Conservation (phyloP, 768 basidiomycete species). For the Auriculariales sp. region DNA sequence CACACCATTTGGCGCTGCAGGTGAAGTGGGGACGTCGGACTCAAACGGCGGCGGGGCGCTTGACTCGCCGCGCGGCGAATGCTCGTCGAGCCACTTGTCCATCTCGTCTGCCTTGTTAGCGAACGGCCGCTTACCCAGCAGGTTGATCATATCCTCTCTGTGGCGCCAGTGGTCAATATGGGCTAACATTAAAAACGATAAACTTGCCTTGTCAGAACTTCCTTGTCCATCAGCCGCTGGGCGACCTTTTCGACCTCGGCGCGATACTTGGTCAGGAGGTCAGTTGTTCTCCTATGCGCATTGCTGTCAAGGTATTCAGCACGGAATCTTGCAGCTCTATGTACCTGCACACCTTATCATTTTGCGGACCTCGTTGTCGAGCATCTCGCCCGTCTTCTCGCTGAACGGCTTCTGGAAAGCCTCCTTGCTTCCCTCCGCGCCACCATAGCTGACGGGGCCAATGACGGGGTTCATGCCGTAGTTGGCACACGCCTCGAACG, state of each 20-base stretch:
- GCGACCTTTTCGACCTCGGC: slow-evolving; percentile 92
- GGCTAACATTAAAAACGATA: neutral
- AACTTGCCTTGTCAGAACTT: slow-evolving; percentile 80
- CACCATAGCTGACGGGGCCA: slow-evolving; percentile 93
- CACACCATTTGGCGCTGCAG: slow-evolving; percentile 2
- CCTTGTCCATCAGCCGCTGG: slow-evolving; percentile 77
- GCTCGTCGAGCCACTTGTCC: slow-evolving; percentile 93
- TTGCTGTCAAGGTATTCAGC: slow-evolving; percentile 21
- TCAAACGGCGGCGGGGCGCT: slow-evolving; percentile 5
- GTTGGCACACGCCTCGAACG: slow-evolving; percentile 87
- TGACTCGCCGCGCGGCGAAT: slow-evolving; percentile 15
- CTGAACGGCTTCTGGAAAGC: slow-evolving; percentile 95
- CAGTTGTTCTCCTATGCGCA: slow-evolving; percentile 73
- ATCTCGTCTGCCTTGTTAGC: slow-evolving; percentile 72
- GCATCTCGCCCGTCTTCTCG: slow-evolving; percentile 90
- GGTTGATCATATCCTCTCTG: slow-evolving; percentile 77
- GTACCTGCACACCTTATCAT: slow-evolving; percentile 64
- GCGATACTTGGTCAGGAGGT: slow-evolving; percentile 65
- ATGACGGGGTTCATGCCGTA: slow-evolving; percentile 95
- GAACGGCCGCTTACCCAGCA: slow-evolving; percentile 76
- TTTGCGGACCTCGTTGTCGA: slow-evolving; percentile 83
- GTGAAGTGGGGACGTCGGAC: neutral
- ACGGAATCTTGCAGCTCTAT: neutral
- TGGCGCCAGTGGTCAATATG: slow-evolving; percentile 1
- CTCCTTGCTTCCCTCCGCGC: slow-evolving; percentile 70